Percentiles rank a stretch among this genome's conserved stretches.
Evolutionary conservation across 1,284 basidiomycete genomes (phyloP).

Genomic region (Moesziomyces sp.): DNA sequence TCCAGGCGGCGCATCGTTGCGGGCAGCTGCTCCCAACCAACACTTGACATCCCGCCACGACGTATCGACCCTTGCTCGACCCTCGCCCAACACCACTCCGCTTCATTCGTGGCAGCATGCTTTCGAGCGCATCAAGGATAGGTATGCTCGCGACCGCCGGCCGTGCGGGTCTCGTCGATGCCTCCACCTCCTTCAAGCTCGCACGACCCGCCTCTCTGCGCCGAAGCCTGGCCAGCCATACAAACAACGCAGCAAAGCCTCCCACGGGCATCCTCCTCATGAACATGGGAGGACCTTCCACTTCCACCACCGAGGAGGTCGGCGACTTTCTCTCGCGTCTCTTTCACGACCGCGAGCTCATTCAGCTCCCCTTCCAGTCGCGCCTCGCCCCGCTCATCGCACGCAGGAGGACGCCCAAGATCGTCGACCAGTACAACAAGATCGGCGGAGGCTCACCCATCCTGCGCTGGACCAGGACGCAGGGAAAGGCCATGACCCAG

Average conservation of each 20-base stretch:
- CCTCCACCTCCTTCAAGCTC: conserved; percentile 7
- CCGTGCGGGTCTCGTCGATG: conserved; percentile 13
- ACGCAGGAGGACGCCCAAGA: conserved; percentile 87
- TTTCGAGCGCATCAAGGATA: conserved; percentile 31
- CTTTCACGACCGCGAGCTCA: conserved; percentile 94
- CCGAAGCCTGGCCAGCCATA: conserved; percentile 30
- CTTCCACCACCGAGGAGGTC: conserved; percentile 73
- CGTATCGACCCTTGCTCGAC: no score
- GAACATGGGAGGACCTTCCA: conserved; percentile 93
- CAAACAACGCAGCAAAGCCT: conserved; percentile 23
- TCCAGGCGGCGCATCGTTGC: neutral
- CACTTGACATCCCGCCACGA: neutral
- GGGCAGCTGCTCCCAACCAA: neutral
- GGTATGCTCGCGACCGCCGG: conserved; percentile 18
- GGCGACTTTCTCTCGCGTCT: conserved; percentile 85
- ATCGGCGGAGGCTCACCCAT: conserved; percentile 99
- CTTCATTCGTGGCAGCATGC: conserved; percentile 2
- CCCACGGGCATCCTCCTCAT: conserved; percentile 88
- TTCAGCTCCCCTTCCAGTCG: conserved; percentile 89
- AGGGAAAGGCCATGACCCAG: conserved; percentile 89
- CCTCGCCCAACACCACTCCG: neutral
- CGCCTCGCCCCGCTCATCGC: conserved; percentile 90
- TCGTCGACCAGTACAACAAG: conserved; percentile 90
- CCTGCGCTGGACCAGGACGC: conserved; percentile 85
- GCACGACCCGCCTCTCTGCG: conserved; percentile 10